phyloP scores from a whole-genome alignment of 306 rosid species.

The Boehmeria nivea region DNA sequence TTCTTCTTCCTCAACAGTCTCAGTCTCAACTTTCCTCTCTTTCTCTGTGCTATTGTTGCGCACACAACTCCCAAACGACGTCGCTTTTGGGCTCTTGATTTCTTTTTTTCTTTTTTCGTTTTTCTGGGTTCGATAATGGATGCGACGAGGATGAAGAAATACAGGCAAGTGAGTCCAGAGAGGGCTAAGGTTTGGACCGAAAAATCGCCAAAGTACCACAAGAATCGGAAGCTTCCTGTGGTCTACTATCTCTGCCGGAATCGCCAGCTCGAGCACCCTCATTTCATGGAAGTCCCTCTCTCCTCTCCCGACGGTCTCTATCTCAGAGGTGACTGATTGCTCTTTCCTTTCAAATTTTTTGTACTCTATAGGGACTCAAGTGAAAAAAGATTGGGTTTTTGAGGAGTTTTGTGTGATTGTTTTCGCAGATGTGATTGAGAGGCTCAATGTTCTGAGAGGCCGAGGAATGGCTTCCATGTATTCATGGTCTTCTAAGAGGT shows the following conservation, averaged over 20 bases:
- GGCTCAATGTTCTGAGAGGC: slow-evolving; percentile 73
- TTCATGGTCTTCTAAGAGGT: slow-evolving; percentile 97
- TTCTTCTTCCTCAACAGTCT: background rate
- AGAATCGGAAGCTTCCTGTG: slow-evolving; percentile 73
- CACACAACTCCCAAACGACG: background rate
- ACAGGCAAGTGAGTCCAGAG: slow-evolving; percentile 75
- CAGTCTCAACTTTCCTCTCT: slow-evolving; percentile 3
- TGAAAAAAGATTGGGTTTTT: background rate
- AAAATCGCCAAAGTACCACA: slow-evolving; percentile 74
- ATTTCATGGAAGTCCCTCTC: slow-evolving; percentile 86
- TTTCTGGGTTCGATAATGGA: slow-evolving; percentile 56
- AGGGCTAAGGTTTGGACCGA: slow-evolving; percentile 93
- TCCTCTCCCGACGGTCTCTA: slow-evolving; percentile 62
- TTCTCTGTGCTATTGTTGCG: background rate
- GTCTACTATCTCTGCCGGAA: slow-evolving; percentile 81
- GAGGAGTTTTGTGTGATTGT: background rate
- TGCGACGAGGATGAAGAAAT: slow-evolving; percentile 56
- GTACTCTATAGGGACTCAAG: background rate
- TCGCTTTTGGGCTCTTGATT: background rate
- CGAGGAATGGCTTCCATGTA: slow-evolving; percentile 85
- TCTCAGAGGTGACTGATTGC: slow-evolving; percentile 57
- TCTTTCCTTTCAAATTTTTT: background rate
- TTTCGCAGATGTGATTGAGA: slow-evolving; percentile 70
- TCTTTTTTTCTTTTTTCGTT: slow-evolving; percentile 11
- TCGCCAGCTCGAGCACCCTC: slow-evolving; percentile 91